These are phyloP conservation scores for Tilletiopsis washingtonensis DNA, from an alignment of 1,284 basidiomycete genomes.

Conservation along the genomic window DNA sequence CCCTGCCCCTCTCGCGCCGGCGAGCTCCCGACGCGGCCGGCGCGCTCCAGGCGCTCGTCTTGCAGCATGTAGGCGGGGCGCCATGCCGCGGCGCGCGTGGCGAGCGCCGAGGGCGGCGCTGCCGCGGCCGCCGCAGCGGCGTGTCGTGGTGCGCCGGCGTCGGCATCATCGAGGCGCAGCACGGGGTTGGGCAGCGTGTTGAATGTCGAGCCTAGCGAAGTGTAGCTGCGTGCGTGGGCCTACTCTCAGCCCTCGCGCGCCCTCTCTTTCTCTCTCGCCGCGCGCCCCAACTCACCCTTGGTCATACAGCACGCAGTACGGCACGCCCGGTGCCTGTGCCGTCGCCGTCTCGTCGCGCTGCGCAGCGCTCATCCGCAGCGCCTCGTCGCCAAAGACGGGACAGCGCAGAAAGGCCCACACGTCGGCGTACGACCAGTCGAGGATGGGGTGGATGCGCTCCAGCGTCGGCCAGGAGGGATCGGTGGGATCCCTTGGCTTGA, in stretches of 20 bases:
- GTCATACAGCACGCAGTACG: constrained; percentile 82
- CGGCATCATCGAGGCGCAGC: too few relatives aligned
- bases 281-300: constrained; percentile 64
- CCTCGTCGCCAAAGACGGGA: constrained; percentile 54
- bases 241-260: too few relatives aligned
- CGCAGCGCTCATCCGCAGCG: neutral
- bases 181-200: constrained; percentile 90
- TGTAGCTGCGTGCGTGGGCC: constrained; percentile 65
- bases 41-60: constrained; percentile 69
- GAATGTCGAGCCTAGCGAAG: constrained; percentile 86
- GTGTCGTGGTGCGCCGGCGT: too few relatives aligned
- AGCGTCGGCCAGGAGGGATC: constrained; percentile 71
- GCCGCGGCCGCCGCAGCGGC: constrained; percentile 14
- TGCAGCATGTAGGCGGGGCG: constrained; percentile 69
- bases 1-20: too few relatives aligned
- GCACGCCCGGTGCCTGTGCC: constrained; percentile 28
- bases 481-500: constrained; percentile 11
- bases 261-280: too few relatives aligned
- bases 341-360: constrained; percentile 6
- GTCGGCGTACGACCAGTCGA: constrained; percentile 84
- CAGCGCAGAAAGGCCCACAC: constrained; percentile 79
- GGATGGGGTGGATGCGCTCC: constrained; percentile 87
- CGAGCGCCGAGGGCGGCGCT: constrained; percentile 2
- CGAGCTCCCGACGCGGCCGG: too few relatives aligned
- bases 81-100: constrained; percentile 44